Base-by-base conservation (phyloP, 1,139 yeast genomes). In the Neolecta irregularis region DNA sequence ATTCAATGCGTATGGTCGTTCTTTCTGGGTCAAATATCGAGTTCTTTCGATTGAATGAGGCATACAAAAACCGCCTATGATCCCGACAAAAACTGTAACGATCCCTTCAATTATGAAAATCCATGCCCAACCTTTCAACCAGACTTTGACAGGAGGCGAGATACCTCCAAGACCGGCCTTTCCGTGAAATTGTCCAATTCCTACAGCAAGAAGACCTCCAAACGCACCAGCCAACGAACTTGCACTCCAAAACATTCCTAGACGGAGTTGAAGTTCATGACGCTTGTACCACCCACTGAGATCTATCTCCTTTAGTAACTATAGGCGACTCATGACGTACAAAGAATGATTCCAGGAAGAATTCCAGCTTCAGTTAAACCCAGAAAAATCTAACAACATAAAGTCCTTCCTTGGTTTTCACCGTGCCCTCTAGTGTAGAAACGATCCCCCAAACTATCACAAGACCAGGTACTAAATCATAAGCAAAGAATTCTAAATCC, bases 151-250 rank as follows among this genome's bases (percentile, higher is more conserved):
- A n/a, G n/a, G n/a, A n/a, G n/a, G n/a, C n/a, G n/a, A n/a, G n/a
- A n/a, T n/a, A 5, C 42, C 32, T 5, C 66, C 55, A 35, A 72
- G 65, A 37, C 73, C 74, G 2, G 12, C 30, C 18, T 17, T 17
- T 9, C 30, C 30, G 5, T 34, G 15, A 28, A 40, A 32, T 6
- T 36, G 32, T 26, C 32, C 30, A 17, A 39, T 15, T 9, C 34
- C 43, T 18, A 26, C 38, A 19, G 79, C 79, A 41, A 79, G 66
- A 35, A 80, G 69, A 40, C 92, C 91, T 38, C 81, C 77, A 55
- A 78, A 77, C 3, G 85, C 92, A 51, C 88, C 83, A 18, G 85
- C 77, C 41, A 76, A 61, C 47, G 75, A 67, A 9, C 80, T 71
- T 33, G 80, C 75, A 30, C 76, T 41, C 55, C 75, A 75, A 54